phyloP scores from a whole-genome alignment of 805 yeast species.

The Cyberlindnera nakhonratchasimensis region DNA sequence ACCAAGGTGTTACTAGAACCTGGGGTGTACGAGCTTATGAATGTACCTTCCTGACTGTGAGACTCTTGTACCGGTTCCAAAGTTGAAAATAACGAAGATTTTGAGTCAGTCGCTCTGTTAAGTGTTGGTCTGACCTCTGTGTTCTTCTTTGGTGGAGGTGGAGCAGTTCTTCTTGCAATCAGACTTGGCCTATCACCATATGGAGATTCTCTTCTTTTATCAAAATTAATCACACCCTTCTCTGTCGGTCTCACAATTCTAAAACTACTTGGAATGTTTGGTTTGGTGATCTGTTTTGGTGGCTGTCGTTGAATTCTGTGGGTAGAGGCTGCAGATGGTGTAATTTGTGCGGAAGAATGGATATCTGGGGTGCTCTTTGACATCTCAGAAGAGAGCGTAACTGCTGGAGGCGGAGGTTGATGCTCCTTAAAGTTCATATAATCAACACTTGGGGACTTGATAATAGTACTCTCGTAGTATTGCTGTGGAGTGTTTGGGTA shows the following conservation, averaged over 20 bases:
- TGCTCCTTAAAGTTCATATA: constrained; percentile 51
- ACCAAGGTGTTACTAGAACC: constrained; percentile 40
- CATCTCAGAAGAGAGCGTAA: background rate
- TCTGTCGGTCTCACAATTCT: constrained; percentile 61
- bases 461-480: constrained; percentile 42
- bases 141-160: constrained; percentile 54
- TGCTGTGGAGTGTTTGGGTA: constrained; percentile 73
- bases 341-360: background rate
- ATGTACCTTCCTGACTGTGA: constrained; percentile 24
- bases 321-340: constrained; percentile 1
- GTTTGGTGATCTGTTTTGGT: constrained; percentile 6
- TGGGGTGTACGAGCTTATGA: constrained; percentile 38
- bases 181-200: constrained; percentile 50
- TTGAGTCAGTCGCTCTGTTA: constrained; percentile 7
- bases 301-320: constrained; percentile 14
- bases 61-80: constrained; percentile 26
- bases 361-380: constrained; percentile 4
- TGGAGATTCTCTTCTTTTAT: constrained; percentile 74
- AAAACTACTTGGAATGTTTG: constrained; percentile 43
- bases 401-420: constrained; percentile 3
- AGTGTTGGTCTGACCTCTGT: constrained; percentile 9
- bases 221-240: constrained; percentile 77
- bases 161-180: constrained; percentile 69
- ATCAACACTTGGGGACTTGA: constrained; percentile 39
- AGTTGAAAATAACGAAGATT: constrained; percentile 4